A percentile compares a stretch with the other conserved stretches of the same genome.
phyloP scores from a whole-genome alignment of 2,329 filamentous ascomycete species.

The Alternaria ethzedia region DNA sequence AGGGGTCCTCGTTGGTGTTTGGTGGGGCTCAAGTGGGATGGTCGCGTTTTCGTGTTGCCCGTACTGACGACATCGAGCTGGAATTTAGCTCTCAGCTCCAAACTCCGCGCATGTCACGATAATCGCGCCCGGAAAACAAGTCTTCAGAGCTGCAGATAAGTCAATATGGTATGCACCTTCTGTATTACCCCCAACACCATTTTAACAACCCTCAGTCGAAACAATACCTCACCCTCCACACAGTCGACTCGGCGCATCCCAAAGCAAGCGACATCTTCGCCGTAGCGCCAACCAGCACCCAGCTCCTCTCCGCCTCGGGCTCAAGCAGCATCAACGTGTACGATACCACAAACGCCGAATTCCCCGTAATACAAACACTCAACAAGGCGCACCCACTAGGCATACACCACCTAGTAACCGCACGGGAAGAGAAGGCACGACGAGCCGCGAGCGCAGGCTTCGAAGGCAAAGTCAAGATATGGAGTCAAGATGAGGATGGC shows the following conservation, averaged over 20 bases:
- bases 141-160: neutral
- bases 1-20: conserved; percentile 14
- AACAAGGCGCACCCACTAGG: conserved; percentile 82
- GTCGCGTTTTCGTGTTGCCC: conserved; percentile 36
- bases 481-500: conserved; percentile 64
- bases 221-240: conserved; percentile 94
- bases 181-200: neutral
- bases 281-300: conserved; percentile 74
- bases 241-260: conserved; percentile 84
- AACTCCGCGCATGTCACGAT: conserved; percentile 2
- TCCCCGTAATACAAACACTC: conserved; percentile 80
- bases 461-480: conserved; percentile 85
- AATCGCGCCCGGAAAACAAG: neutral
- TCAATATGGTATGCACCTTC: conserved; percentile 5
- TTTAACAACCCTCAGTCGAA: conserved; percentile 72
- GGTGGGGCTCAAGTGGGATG: conserved; percentile 36
- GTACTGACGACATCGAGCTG: conserved; percentile 36
- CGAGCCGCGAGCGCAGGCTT: conserved; percentile 86
- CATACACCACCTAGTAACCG: conserved; percentile 84
- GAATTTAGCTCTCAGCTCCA: neutral
- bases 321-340: conserved; percentile 74
- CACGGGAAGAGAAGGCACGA: conserved; percentile 65
- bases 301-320: conserved; percentile 84
- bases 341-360: conserved; percentile 72
- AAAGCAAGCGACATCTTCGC: conserved; percentile 77